Percentiles rank a stretch among this genome's conserved stretches.
Conservation (phyloP, 768 basidiomycete genomes). For the Suillus sp. region DNA sequence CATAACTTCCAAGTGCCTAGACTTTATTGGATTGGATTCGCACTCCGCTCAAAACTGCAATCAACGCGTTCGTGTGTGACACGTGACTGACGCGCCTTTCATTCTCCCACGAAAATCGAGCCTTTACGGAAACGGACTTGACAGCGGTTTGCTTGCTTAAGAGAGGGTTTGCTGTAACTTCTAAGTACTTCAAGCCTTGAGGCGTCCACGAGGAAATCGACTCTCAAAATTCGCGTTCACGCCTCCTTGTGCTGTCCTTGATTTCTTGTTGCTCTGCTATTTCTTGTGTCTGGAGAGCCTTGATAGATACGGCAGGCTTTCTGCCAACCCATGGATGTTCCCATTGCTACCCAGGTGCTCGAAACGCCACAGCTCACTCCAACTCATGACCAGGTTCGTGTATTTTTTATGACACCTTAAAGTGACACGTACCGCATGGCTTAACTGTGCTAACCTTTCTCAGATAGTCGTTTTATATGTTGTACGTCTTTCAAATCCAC, state of each 20-base stretch:
- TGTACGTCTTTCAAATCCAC: constrained; percentile 45
- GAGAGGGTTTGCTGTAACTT: constrained; percentile 14
- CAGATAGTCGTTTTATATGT: constrained; percentile 79
- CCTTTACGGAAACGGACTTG: constrained; percentile 14
- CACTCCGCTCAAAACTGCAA: constrained; percentile 30
- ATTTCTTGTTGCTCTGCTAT: constrained; percentile 16
- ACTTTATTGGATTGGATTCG: constrained; percentile 36
- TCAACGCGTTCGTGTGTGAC: constrained; percentile 33
- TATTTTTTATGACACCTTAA: constrained; percentile 20
- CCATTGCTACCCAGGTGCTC: constrained; percentile 34
- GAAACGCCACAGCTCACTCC: constrained; percentile 53
- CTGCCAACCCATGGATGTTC: constrained; percentile 38
- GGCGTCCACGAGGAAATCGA: constrained; percentile 34
- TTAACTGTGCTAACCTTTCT: constrained; percentile 22
- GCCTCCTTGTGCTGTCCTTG: constrained; percentile 16
- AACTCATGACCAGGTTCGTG: constrained; percentile 69
- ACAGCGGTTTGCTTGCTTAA: background rate
- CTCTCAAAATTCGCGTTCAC: constrained; percentile 23
- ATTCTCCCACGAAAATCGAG: constrained; percentile 19
- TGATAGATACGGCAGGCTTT: constrained; percentile 29
- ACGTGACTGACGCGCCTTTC: constrained; percentile 35
- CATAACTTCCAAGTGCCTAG: constrained; percentile 23
- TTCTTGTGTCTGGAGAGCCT: constrained; percentile 11
- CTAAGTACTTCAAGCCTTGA: constrained; percentile 26
- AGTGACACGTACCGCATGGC: constrained; percentile 24